phyloP scores from a whole-genome alignment of 2,329 filamentous ascomycete species.

The Pseudogymnoascus sp. region DNA sequence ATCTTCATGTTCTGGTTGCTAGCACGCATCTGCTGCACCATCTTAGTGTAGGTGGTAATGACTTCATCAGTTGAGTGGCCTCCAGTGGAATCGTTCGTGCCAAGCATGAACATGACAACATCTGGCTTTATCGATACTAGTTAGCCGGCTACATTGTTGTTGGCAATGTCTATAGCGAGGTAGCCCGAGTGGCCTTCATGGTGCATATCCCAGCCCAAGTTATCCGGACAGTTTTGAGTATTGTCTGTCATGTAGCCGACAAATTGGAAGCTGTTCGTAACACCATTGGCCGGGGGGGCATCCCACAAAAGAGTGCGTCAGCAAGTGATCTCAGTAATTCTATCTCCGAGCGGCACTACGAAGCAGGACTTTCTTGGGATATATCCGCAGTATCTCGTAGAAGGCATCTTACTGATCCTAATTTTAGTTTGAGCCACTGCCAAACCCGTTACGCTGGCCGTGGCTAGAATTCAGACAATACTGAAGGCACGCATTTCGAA shows the following conservation, averaged over 20 bases:
- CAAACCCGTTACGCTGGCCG: not conserved
- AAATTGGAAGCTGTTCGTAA: constrained; percentile 33
- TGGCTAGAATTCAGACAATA: not conserved
- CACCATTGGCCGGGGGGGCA: constrained; percentile 29
- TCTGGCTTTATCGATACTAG: constrained; percentile 33
- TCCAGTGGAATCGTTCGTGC: constrained; percentile 36
- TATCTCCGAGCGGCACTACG: constrained; percentile 37
- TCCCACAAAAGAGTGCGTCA: constrained; percentile 39
- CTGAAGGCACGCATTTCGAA: not conserved
- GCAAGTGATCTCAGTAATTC: constrained; percentile 40
- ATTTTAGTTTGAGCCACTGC: not conserved
- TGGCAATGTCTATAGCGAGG: constrained; percentile 38
- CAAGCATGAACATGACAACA: constrained; percentile 40
- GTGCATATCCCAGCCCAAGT: constrained; percentile 32
- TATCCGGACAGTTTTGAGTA: constrained; percentile 29
- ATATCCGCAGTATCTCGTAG: not conserved
- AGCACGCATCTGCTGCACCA: constrained; percentile 32
- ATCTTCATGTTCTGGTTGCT: constrained; percentile 35
- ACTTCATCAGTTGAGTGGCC: constrained; percentile 22
- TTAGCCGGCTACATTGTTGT: constrained; percentile 35
- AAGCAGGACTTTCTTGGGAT: not conserved
- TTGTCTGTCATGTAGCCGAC: constrained; percentile 37
- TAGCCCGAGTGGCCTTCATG: constrained; percentile 41
- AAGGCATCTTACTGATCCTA: not conserved
- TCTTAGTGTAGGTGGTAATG: constrained; percentile 35